A percentile compares a stretch with the other conserved stretches of the same genome.
phyloP scores from a whole-genome alignment of 306 rosid species.

The Trifolium repens region DNA sequence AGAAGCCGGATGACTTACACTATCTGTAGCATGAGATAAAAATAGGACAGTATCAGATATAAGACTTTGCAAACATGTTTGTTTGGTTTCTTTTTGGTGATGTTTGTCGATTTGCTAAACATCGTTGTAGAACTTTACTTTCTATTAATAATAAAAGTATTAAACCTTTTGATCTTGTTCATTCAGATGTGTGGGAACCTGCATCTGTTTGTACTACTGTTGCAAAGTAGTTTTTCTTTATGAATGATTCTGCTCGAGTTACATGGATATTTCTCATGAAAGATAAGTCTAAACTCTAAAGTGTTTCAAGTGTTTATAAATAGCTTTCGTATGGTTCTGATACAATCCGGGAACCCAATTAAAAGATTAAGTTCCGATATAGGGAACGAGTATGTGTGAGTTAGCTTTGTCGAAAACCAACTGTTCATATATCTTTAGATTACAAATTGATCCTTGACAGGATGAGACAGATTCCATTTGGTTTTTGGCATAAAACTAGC shows the following conservation, averaged over 20 bases:
- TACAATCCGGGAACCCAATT: background rate
- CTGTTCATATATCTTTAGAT: background rate
- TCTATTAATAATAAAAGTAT: background rate
- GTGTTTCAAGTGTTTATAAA: background rate
- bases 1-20: background rate
- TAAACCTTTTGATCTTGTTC: background rate
- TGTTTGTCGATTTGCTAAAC: background rate
- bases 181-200: background rate
- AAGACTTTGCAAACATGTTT: background rate
- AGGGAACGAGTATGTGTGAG: background rate
- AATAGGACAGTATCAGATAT: background rate
- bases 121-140: background rate
- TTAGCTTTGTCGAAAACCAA: background rate
- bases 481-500: slow-evolving; percentile 6
- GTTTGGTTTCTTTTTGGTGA: background rate
- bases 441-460: background rate
- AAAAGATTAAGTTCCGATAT: background rate
- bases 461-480: background rate
- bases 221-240: background rate
- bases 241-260: background rate
- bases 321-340: background rate
- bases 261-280: slow-evolving; percentile 3
- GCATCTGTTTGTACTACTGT: background rate
- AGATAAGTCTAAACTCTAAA: background rate
- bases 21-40: background rate